These are phyloP conservation scores for Phytophthora colocasiae DNA, from an alignment of 352 stramenopile genomes.

Conservation along the genomic window DNA sequence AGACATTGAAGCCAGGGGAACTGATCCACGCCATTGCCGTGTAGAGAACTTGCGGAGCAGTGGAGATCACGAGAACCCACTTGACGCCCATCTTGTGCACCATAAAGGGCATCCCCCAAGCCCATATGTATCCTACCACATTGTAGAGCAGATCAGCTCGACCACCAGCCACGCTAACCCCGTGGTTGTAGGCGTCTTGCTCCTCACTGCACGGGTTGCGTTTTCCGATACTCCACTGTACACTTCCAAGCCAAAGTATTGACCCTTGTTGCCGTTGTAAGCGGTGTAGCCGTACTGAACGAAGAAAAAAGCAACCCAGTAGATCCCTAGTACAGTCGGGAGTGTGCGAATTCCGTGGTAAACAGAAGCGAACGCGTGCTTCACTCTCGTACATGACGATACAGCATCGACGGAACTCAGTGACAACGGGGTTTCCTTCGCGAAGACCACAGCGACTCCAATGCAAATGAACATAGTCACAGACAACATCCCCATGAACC, in stretches of 20 bases:
- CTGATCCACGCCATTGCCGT: conserved; percentile 42
- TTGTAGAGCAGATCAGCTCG: conserved; percentile 52
- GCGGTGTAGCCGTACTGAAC: conserved; percentile 53
- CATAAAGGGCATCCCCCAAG: conserved; percentile 46
- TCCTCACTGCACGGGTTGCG: conserved; percentile 37
- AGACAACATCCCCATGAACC: conserved; percentile 60
- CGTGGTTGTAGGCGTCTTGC: conserved; percentile 50
- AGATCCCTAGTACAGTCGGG: conserved; percentile 36
- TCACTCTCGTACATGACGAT: conserved; percentile 29
- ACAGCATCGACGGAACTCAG: conserved; percentile 14
- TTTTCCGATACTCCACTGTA: conserved; percentile 41
- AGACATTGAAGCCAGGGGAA: conserved; percentile 28
- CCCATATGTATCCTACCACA: conserved; percentile 44
- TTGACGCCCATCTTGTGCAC: conserved; percentile 48
- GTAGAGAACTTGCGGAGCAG: conserved; percentile 45
- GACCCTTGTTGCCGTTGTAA: conserved; percentile 69
- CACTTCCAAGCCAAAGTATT: conserved; percentile 68
- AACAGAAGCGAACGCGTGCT: conserved; percentile 38
- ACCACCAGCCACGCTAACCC: conserved; percentile 48
- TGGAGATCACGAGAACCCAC: conserved; percentile 41
- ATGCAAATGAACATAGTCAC: conserved; percentile 48
- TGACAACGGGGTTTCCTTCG: conserved; percentile 40
- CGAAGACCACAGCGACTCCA: conserved; percentile 31
- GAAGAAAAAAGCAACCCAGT: conserved; percentile 48
- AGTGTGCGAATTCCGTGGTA: conserved; percentile 43